Percentiles rank a stretch among this genome's conserved stretches.
Evolutionary conservation across 768 basidiomycete genomes (phyloP).

Genomic region (Lyophyllum shimeji): DNA sequence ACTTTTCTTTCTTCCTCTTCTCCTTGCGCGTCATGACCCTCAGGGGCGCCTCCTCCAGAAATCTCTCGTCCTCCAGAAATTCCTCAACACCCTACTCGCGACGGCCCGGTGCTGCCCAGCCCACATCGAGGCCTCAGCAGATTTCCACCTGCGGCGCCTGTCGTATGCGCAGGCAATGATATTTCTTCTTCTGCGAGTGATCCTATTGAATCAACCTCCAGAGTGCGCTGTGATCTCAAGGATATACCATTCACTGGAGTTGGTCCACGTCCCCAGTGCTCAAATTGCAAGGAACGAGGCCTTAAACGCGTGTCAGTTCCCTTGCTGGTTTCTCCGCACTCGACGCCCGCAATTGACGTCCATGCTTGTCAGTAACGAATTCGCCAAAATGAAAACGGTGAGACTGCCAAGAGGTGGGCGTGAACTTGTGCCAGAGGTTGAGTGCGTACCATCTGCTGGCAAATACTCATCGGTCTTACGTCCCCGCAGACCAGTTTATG

Average conservation of each 20-base stretch:
- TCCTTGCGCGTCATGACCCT: conserved; percentile 54
- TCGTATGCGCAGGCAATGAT: conserved; percentile 74
- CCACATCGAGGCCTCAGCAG: conserved; percentile 79
- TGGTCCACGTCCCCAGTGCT: conserved; percentile 59
- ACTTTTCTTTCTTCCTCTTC: no score
- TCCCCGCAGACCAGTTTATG: conserved; percentile 67
- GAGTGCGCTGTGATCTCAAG: conserved; percentile 93
- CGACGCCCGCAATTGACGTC: conserved; percentile 1
- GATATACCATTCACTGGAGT: conserved; percentile 61
- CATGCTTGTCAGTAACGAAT: conserved; percentile 72
- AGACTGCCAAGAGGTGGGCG: conserved; percentile 80
- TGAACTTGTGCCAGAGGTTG: conserved; percentile 80
- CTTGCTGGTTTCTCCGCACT: not conserved
- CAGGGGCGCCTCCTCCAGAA: conserved; percentile 38
- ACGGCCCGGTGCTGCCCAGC: conserved; percentile 54
- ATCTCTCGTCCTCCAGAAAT: conserved; percentile 33
- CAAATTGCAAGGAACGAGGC: conserved; percentile 87
- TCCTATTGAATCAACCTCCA: conserved; percentile 27
- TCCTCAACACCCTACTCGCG: conserved; percentile 45
- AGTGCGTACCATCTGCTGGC: conserved; percentile 47
- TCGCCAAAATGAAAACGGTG: conserved; percentile 86
- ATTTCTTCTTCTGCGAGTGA: conserved; percentile 8
- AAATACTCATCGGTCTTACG: conserved; percentile 7
- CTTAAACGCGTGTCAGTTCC: conserved; percentile 88
- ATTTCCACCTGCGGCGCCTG: conserved; percentile 95